Percentiles rank a stretch among this genome's conserved stretches.
These are phyloP conservation scores for Pleurotus cornucopiae DNA, from an alignment of 768 basidiomycete species.

Conservation along the genomic window DNA sequence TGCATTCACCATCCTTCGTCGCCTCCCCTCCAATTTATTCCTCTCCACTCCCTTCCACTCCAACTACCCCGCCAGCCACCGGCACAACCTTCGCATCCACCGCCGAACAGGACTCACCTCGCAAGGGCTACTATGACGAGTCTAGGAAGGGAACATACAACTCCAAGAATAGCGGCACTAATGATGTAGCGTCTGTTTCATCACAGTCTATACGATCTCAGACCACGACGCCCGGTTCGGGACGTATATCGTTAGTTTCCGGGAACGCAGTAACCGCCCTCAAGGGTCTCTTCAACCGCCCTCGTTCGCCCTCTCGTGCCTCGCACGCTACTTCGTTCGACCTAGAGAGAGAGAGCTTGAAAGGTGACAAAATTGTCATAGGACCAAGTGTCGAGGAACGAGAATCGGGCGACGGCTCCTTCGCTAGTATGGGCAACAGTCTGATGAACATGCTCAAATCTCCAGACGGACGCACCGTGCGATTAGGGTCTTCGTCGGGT, in stretches of 20 bases:
- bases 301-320: constrained; percentile 53
- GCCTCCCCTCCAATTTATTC: constrained; percentile 18
- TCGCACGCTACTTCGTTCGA: constrained; percentile 30
- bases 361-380: not conserved
- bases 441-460: constrained; percentile 46
- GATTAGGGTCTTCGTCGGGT: constrained; percentile 2
- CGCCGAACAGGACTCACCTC: constrained; percentile 5
- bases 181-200: constrained; percentile 44
- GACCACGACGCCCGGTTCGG: constrained; percentile 29
- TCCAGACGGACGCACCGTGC: not conserved
- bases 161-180: constrained; percentile 20
- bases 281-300: constrained; percentile 58
- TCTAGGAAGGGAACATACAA: constrained; percentile 17
- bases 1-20: constrained; percentile 9
- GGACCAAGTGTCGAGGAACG: constrained; percentile 19
- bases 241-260: constrained; percentile 21
- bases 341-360: constrained; percentile 16
- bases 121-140: constrained; percentile 1
- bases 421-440: constrained; percentile 50
- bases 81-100: constrained; percentile 11
- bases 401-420: constrained; percentile 45
- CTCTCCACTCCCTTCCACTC: constrained; percentile 22
- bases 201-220: constrained; percentile 40
- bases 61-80: constrained; percentile 19
- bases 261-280: constrained; percentile 48